These are phyloP conservation scores for Tulasnella calospora DNA, from an alignment of 768 basidiomycete genomes.

Conservation along the genomic window DNA sequence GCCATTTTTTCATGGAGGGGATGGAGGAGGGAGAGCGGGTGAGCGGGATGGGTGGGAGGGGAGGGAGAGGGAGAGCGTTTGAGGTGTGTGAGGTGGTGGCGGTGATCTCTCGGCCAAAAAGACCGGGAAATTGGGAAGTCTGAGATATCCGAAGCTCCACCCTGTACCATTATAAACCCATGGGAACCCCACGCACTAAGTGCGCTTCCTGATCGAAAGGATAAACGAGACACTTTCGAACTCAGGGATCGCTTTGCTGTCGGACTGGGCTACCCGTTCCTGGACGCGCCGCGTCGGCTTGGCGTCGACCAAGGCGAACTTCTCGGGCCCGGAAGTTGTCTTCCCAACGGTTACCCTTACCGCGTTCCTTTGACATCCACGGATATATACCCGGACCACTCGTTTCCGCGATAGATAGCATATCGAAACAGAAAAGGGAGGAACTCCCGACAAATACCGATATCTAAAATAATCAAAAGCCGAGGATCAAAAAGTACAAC, in stretches of 20 bases:
- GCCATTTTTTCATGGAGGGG: background rate
- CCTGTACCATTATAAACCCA: background rate
- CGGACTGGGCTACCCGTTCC: background rate
- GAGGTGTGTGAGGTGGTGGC: background rate
- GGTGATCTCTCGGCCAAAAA: constrained; percentile 9
- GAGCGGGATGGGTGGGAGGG: background rate
- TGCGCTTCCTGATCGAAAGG: background rate
- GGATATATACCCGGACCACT: too few relatives aligned
- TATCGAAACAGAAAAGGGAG: background rate
- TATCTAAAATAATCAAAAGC: constrained; percentile 11
- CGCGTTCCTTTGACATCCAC: background rate
- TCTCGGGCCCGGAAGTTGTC: background rate
- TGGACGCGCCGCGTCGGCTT: background rate
- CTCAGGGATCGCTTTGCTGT: background rate
- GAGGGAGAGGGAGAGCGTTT: background rate
- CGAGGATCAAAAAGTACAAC: background rate
- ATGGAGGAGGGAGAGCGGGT: background rate
- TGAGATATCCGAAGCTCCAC: constrained; percentile 7
- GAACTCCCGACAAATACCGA: background rate
- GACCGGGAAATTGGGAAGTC: background rate
- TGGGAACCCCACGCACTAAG: background rate
- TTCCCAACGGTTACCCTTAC: background rate
- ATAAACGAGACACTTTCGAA: background rate
- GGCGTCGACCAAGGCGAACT: background rate
- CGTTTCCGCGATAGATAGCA: background rate